Base-by-base conservation (phyloP, 1,139 yeast genomes). In the Magnusiomyces magnusii region DNA sequence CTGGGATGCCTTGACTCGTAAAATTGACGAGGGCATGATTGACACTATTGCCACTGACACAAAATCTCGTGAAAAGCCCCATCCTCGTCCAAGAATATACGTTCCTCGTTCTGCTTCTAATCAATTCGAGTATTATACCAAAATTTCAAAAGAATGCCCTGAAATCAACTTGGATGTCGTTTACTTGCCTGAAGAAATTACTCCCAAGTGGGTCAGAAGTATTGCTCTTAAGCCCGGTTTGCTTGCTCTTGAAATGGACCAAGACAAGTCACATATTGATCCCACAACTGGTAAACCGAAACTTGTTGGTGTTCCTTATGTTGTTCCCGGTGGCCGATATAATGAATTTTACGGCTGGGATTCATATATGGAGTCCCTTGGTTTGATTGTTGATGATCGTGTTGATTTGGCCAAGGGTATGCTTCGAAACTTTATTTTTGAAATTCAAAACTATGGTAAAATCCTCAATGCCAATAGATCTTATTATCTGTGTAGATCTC, bases 331-430 rank as follows among this genome's bases (percentile, higher is more conserved):
- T 19, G 99, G 99, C 25, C 78, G 99, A 63, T 93, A 93, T 73
- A 95, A 95, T 73, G 99, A 93, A 73, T 80, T 91, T 59, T 93
- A 93, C 68, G 99, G 99, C 9, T 93, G 99, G 99, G 99, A 93
- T 72, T 90, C 97, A 1, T 93, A 93, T 70, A 87, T 95, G 86
- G 93, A 87, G 69, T 83, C 95, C 0, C 73, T 92, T 39, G 99
- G 99, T 1, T 77, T 93, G 56, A 72, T 93, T 50, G 80, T 83
- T 19, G 89, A 88, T 67, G 85, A 81, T 31, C 78, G 83, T 10
- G 68, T 78, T 2, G 87, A 85, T 47, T 78, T 92, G 50, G 95
- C 97, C 9, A 78, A 86, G 65, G 97, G 96, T 0, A 90, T 93
- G 95, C 90, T 93, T 13, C 93, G 87, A 69, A 92, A 93, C 73